phyloP scores from a whole-genome alignment of 1,284 basidiomycete genomes.

The Moesziomyces parantarcticus region DNA sequence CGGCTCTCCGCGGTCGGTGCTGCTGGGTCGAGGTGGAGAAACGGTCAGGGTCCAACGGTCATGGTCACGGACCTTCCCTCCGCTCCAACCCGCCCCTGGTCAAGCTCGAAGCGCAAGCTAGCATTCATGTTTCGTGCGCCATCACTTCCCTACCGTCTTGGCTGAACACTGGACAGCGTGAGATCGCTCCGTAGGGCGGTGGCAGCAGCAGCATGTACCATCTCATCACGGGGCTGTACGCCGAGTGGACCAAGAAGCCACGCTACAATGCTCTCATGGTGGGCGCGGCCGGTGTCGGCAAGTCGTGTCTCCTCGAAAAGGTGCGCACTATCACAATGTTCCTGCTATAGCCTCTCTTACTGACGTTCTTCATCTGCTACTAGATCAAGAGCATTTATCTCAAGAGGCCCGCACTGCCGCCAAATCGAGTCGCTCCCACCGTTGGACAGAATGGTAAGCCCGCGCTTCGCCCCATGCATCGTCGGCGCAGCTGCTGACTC shows the following conservation, averaged over 20 bases:
- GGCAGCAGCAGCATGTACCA: slow-evolving; percentile 32
- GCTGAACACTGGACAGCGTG: background rate
- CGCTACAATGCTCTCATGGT: slow-evolving; percentile 52
- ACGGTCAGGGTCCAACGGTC: too few relatives aligned
- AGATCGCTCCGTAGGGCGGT: background rate
- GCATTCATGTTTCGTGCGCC: background rate
- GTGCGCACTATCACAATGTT: background rate
- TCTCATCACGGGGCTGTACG: slow-evolving; percentile 40
- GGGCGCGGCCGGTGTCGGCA: slow-evolving; percentile 49
- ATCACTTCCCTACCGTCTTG: background rate
- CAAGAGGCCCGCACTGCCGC: slow-evolving; percentile 32
- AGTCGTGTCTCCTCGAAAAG: slow-evolving; percentile 55
- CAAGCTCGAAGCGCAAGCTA: background rate
- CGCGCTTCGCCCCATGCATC: background rate
- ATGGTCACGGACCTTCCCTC: too few relatives aligned
- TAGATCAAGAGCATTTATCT: slow-evolving; percentile 41
- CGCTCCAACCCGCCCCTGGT: too few relatives aligned
- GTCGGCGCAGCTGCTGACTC: too few relatives aligned
- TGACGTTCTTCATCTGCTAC: background rate
- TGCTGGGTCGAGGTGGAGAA: too few relatives aligned
- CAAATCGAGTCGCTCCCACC: slow-evolving; percentile 47
- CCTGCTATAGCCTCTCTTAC: background rate
- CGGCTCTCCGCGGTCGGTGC: too few relatives aligned
- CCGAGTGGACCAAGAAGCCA: slow-evolving; percentile 49
- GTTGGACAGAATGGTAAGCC: slow-evolving; percentile 52